These are phyloP conservation scores for Ophiostoma pallidulum DNA, from an alignment of 2,329 filamentous ascomycete genomes.

Conservation along the genomic window DNA sequence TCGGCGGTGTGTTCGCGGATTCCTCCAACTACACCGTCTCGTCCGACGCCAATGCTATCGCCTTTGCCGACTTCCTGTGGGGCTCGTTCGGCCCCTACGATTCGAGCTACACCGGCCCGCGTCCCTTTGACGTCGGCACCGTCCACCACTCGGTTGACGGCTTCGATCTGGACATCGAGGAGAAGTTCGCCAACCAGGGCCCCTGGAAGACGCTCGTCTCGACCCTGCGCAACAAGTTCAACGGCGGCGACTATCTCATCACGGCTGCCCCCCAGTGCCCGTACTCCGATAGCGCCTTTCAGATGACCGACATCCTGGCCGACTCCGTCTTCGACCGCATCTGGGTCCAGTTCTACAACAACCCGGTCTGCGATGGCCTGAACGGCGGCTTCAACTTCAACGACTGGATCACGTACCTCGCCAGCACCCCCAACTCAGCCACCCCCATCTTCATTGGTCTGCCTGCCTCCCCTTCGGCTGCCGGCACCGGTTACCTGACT, in stretches of 20 bases:
- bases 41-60: conserved; percentile 20
- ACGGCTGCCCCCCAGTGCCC: conserved; percentile 38
- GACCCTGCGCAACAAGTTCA: conserved; percentile 14
- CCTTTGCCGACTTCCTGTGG: conserved; percentile 31
- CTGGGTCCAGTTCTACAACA: conserved; percentile 41
- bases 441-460: conserved; percentile 32
- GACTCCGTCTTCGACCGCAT: conserved; percentile 31
- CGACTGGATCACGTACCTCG: conserved; percentile 26
- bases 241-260: conserved; percentile 31
- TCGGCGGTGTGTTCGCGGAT: conserved; percentile 41
- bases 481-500: conserved; percentile 21
- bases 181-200: conserved; percentile 17
- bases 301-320: conserved; percentile 34
- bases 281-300: conserved; percentile 27
- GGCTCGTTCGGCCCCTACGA: conserved; percentile 28
- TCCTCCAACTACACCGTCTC: conserved; percentile 28
- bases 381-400: conserved; percentile 29
- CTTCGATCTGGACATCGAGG: conserved; percentile 43
- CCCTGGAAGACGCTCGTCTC: conserved; percentile 14
- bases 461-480: conserved; percentile 22
- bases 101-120: conserved; percentile 21
- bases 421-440: conserved; percentile 23
- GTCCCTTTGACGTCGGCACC: conserved; percentile 33
- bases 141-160: conserved; percentile 38
- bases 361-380: conserved; percentile 29